Conservation (phyloP, 805 yeast genomes). For the Kodamaea nitidulidarum region DNA sequence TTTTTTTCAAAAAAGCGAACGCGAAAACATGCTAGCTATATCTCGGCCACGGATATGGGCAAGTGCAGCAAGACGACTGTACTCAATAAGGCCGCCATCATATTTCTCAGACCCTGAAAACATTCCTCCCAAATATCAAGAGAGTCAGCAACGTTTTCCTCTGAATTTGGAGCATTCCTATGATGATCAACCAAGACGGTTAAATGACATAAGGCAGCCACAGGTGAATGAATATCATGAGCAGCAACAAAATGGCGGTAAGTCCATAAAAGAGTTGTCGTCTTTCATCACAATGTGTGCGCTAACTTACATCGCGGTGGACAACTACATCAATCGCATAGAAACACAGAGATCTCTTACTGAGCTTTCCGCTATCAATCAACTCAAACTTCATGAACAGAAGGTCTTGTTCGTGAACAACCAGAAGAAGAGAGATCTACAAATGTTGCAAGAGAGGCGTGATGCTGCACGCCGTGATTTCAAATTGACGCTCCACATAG, state of each 20-base stretch:
- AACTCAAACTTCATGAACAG: constrained; percentile 36
- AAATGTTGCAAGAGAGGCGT: constrained; percentile 49
- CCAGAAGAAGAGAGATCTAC: constrained; percentile 49
- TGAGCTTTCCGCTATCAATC: constrained; percentile 35
- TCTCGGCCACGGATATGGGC: too few relatives aligned
- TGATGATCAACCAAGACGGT: too few relatives aligned
- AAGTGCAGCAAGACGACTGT: neutral
- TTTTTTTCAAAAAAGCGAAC: neutral
- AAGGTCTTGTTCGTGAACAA: constrained; percentile 49
- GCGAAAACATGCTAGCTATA: neutral
- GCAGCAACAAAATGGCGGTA: constrained; percentile 5
- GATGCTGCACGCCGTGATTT: constrained; percentile 44
- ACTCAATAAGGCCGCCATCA: constrained; percentile 4
- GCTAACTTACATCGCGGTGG: constrained; percentile 48
- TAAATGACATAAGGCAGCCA: too few relatives aligned
- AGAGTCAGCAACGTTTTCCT: too few relatives aligned
- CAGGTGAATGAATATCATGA: neutral
- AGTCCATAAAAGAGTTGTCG: constrained; percentile 34
- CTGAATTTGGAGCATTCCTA: too few relatives aligned
- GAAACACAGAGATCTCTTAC: constrained; percentile 32
- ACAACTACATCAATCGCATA: constrained; percentile 43
- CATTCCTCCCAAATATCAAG: constrained; percentile 2
- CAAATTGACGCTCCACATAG: constrained; percentile 66
- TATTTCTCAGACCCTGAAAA: constrained; percentile 5
- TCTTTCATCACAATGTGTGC: constrained; percentile 41